Percentiles rank a stretch among this genome's conserved stretches.
These are phyloP conservation scores for Paraphoma chrysanthemicola DNA, from an alignment of 2,329 filamentous ascomycete genomes.

Conservation along the genomic window DNA sequence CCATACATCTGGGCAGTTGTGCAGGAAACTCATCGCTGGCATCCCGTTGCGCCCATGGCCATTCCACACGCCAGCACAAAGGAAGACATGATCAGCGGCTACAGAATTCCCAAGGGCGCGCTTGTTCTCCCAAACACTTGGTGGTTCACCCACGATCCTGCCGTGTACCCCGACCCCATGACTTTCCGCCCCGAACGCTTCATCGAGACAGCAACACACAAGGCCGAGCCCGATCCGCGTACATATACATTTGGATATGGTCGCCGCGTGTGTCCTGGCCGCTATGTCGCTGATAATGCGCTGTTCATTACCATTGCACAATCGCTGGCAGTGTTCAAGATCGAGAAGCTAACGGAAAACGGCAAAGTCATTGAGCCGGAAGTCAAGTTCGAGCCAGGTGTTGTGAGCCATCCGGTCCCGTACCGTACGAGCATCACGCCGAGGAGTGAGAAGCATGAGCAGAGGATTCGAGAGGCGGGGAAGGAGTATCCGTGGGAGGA, in stretches of 20 bases:
- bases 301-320: constrained; percentile 54
- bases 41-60: constrained; percentile 39
- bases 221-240: constrained; percentile 50
- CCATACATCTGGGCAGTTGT: constrained; percentile 44
- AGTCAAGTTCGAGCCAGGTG: constrained; percentile 45
- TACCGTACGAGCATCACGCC: constrained; percentile 45
- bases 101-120: constrained; percentile 53
- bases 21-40: constrained; percentile 56
- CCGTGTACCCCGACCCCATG: constrained; percentile 46
- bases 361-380: constrained; percentile 48
- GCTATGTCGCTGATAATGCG: constrained; percentile 50
- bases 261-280: constrained; percentile 53
- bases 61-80: constrained; percentile 40
- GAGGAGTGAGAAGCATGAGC: constrained; percentile 40
- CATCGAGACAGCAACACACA: constrained; percentile 32
- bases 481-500: constrained; percentile 48
- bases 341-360: constrained; percentile 48
- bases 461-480: constrained; percentile 44
- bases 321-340: constrained; percentile 56
- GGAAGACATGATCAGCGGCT: constrained; percentile 49
- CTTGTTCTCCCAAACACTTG: constrained; percentile 49
- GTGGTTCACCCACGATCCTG: constrained; percentile 53
- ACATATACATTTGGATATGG: constrained; percentile 51
- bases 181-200: constrained; percentile 57
- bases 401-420: constrained; percentile 49